These are phyloP conservation scores for Myriosclerotinia duriaeana DNA, from an alignment of 2,329 filamentous ascomycete genomes.

Conservation along the genomic window DNA sequence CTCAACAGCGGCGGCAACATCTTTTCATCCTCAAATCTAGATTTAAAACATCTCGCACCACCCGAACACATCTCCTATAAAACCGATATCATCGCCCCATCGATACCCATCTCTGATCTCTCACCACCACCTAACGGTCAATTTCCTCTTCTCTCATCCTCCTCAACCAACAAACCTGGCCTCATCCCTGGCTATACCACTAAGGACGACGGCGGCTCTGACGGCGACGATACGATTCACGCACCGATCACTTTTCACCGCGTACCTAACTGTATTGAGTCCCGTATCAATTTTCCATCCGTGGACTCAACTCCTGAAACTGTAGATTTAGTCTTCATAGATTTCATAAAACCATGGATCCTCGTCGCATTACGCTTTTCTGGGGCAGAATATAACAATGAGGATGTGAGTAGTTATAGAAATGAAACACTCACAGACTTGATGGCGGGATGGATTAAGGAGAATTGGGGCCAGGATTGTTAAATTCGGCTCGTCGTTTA, in stretches of 20 bases:
- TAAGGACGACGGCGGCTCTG: constrained; percentile 73
- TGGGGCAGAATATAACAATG: constrained; percentile 51
- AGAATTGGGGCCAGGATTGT: constrained; percentile 52
- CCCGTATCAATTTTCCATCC: constrained; percentile 60
- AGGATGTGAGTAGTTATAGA: constrained; percentile 52
- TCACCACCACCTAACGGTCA: background rate
- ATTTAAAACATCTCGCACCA: constrained; percentile 38
- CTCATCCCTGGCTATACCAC: constrained; percentile 80
- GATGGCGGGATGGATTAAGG: constrained; percentile 56
- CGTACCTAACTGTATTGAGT: constrained; percentile 81
- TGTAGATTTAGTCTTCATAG: constrained; percentile 87
- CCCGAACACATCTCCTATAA: constrained; percentile 38
- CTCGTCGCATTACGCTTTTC: constrained; percentile 67
- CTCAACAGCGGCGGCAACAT: constrained; percentile 58
- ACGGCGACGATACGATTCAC: constrained; percentile 91
- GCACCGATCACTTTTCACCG: constrained; percentile 69
- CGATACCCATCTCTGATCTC: constrained; percentile 17
- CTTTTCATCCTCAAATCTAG: constrained; percentile 33
- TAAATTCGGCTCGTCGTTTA: constrained; percentile 16
- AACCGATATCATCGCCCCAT: constrained; percentile 27
- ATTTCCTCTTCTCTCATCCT: constrained; percentile 29
- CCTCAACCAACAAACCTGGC: constrained; percentile 41
- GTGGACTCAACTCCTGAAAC: constrained; percentile 57
- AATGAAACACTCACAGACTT: constrained; percentile 56
- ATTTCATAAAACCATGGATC: constrained; percentile 85